Evolutionary conservation across 495 filamentous ascomycete species (phyloP), one percentile per base, ranked within the genome.

Genomic region (Penicillium paradoxum): DNA sequence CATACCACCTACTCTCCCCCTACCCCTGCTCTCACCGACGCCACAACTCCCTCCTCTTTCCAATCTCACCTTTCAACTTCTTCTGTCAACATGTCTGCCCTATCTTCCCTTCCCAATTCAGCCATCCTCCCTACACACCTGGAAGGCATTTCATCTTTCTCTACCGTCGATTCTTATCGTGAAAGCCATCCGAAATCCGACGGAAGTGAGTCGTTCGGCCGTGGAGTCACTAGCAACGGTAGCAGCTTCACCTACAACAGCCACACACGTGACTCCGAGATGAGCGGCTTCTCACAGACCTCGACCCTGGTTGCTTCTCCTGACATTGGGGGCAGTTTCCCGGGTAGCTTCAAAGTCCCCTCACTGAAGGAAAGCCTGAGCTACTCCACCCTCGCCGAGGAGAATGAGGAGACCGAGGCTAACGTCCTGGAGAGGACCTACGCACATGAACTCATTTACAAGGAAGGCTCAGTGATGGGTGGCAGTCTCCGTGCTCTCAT

Each of bases 301-400:
- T 97, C 92, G 14, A 97, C 92, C 2, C 78, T 91, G 41, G 91
- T 91, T 34, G 96, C 91, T 25, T 95, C 90, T 0, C 92, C 92
- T 32, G 92, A 96, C 40, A 74, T 79, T 39, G 62, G 69, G 24
- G 59, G 60, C 21, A 64, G 59, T 62, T 67, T 63, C 54, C 57
- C 65, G 25, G 62, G 60, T 19, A 66, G 61, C 61, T 70, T 62
- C 54, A 57, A 67, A 7, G 75, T 79, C 15, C 72, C 69, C 7
- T 73, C 70, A 1, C 64, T 86, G 36, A 84, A 84, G 67, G 71
- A 73, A 22, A 72, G 79, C 38, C 73, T 74, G 14, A 83, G 79
- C 58, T 80, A 82, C 59, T 76, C 81, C 1, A 83, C 79, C 1
- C 66, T 84, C n/a, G 82, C 79, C 13, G 90, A 93, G 47, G 87